phyloP scores from a whole-genome alignment of 768 basidiomycete species.

The Mycena latifolia region DNA sequence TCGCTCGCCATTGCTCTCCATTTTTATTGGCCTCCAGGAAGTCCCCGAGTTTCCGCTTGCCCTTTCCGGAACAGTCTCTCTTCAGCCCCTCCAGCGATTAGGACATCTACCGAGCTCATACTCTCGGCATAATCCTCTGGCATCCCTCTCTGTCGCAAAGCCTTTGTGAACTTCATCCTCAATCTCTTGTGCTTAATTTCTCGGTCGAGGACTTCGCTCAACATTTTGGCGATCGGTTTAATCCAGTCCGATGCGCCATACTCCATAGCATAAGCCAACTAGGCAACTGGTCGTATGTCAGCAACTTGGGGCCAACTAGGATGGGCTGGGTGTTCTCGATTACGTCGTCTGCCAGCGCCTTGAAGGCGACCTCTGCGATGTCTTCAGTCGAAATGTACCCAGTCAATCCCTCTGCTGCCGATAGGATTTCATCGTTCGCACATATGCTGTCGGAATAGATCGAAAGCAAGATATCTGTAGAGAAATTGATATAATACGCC shows the following conservation, averaged over 20 bases:
- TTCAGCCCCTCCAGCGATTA: conserved; percentile 40
- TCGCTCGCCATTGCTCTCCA: not conserved
- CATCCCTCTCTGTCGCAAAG: conserved; percentile 35
- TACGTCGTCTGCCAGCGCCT: conserved; percentile 36
- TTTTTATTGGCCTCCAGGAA: conserved; percentile 39
- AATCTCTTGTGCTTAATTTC: conserved; percentile 44
- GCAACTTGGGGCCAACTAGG: conserved; percentile 47
- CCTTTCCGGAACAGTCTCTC: conserved; percentile 38
- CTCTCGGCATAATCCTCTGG: conserved; percentile 31
- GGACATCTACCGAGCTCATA: conserved; percentile 34
- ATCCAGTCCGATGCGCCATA: too few relatives aligned
- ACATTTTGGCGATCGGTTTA: conserved; percentile 40
- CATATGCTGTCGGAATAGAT: conserved; percentile 4
- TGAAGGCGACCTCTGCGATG: conserved; percentile 40
- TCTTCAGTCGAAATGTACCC: conserved; percentile 47
- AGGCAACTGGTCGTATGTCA: conserved; percentile 33
- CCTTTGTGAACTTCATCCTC: conserved; percentile 28
- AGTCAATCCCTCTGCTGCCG: conserved; percentile 42
- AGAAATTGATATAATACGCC: not conserved
- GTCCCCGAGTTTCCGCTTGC: conserved; percentile 36
- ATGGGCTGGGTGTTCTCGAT: conserved; percentile 42
- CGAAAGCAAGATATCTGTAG: conserved; percentile 14
- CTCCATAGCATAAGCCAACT: too few relatives aligned
- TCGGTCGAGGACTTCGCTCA: conserved; percentile 42
- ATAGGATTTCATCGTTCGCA: conserved; percentile 35